A percentile compares a stretch with the other conserved stretches of the same genome.
phyloP scores from a whole-genome alignment of 1,284 basidiomycete species.

The Peniophora sp. region DNA sequence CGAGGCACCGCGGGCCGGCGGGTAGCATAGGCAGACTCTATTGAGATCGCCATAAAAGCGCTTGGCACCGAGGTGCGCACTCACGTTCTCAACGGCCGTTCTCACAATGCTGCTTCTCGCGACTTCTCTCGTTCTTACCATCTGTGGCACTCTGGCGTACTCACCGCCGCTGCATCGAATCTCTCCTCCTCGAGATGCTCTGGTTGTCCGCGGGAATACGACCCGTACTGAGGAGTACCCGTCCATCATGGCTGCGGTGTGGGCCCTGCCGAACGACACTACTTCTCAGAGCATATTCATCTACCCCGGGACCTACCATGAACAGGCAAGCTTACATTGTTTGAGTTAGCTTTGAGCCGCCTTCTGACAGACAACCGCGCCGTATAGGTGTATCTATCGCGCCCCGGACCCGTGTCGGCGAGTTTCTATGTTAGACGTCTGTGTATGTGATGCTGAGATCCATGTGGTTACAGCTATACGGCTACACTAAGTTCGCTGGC shows the following conservation, averaged over 20 bases:
- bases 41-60: too few relatives aligned
- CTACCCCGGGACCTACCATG: conserved; percentile 45
- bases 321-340: conserved; percentile 24
- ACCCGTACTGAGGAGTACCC: conserved; percentile 34
- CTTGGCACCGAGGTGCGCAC: too few relatives aligned
- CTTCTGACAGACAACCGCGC: too few relatives aligned
- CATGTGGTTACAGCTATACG: conserved; percentile 29
- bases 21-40: too few relatives aligned
- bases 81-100: too few relatives aligned
- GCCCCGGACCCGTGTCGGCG: conserved; percentile 19
- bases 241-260: conserved; percentile 32
- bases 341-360: too few relatives aligned
- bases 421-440: conserved; percentile 11
- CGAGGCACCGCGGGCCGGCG: too few relatives aligned
- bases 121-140: too few relatives aligned
- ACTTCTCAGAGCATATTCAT: conserved; percentile 41
- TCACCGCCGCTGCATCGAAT: conserved; percentile 30
- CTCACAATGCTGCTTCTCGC: background rate
- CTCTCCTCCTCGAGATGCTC: conserved; percentile 34
- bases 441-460: background rate
- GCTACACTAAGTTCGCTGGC: conserved; percentile 31
- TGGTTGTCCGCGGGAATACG: conserved; percentile 34
- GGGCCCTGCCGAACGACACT: conserved; percentile 34
- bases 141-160: background rate
- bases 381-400: conserved; percentile 33